Base-by-base conservation (phyloP, 257 asterid genomes). In the Sherardia arvensis region DNA sequence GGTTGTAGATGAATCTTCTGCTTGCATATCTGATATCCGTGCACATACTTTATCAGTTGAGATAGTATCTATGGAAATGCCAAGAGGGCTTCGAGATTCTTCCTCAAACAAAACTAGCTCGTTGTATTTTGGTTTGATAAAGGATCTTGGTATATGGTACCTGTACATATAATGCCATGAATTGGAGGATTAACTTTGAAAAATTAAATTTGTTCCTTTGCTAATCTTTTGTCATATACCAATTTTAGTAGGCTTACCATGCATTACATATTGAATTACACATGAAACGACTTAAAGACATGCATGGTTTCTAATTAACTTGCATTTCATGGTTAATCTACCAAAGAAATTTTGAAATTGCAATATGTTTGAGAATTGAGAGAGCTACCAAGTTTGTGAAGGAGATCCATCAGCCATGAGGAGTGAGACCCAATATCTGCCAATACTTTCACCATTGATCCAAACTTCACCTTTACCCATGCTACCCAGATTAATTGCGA, bases 391-490 rank as follows among this genome's bases (percentile, higher is more conserved):
- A 71, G 74, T 86, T 55, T 91, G 98, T 61, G 96, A 84, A 56
- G 98, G 87, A 60, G 67, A 53, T 75, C 94, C 98, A 20, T 54
- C 64, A 6, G 73, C 73, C 15, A 73, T 82, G 58, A 0, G 94
- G 58, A 80, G 83, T 2, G 98, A 83, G 62, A 86, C 70, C 98
- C 98, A 91, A 54, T 86, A 91, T 59, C 96, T 80, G 36, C 98
- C 98, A 7, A 88, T 81, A 61, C 94, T 85, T 69, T 84, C 81
- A 29, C 95, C 90, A 33, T 91, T 91, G 25, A 91, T 70, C 94
- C 95, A 91, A 27, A 74, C 84, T 71, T 79, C 83, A 21, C 98
- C 98, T 74, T 91, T 91, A 47, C 98, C 98, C 98, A 91, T 91
- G 18, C 95, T 76, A 18, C 79, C 81, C 33, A 91, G 98, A 76